phyloP scores from a whole-genome alignment of 2,329 filamentous ascomycete species.

The Phoma sp. region DNA sequence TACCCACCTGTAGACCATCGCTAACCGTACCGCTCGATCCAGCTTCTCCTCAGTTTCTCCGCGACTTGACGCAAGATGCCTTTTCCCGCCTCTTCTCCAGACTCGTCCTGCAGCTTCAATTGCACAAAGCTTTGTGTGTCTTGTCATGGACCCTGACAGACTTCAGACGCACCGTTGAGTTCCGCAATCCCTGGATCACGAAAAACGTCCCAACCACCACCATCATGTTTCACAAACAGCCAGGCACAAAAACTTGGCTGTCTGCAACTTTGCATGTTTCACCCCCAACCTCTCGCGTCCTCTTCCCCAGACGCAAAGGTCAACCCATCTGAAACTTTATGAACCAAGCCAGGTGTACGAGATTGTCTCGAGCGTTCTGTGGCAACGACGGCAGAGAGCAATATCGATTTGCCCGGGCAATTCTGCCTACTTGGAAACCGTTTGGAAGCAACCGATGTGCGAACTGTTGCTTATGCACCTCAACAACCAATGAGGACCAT shows the following conservation, averaged over 20 bases:
- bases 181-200: constrained; percentile 4
- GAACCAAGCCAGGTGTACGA: constrained; percentile 2
- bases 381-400: not conserved
- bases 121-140: constrained; percentile 17
- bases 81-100: constrained; percentile 19
- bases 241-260: constrained; percentile 4
- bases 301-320: constrained; percentile 6
- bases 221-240: constrained; percentile 6
- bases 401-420: not conserved
- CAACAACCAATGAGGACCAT: not conserved
- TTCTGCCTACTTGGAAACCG: not conserved
- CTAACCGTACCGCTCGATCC: constrained; percentile 16
- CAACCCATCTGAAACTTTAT: constrained; percentile 9
- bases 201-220: constrained; percentile 5
- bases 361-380: not conserved
- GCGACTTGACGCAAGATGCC: constrained; percentile 12
- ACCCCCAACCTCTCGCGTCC: constrained; percentile 14
- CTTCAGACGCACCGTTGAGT: constrained; percentile 7
- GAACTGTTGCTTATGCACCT: constrained; percentile 1
- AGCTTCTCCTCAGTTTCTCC: constrained; percentile 16
- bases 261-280: constrained; percentile 15
- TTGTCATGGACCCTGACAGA: constrained; percentile 13
- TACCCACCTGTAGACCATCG: constrained; percentile 16
- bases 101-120: constrained; percentile 1
- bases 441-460: not conserved